A percentile compares a stretch with the other conserved stretches of the same genome.
Conservation (phyloP, 208 protist species). For the Leishmania tarentolae region DNA sequence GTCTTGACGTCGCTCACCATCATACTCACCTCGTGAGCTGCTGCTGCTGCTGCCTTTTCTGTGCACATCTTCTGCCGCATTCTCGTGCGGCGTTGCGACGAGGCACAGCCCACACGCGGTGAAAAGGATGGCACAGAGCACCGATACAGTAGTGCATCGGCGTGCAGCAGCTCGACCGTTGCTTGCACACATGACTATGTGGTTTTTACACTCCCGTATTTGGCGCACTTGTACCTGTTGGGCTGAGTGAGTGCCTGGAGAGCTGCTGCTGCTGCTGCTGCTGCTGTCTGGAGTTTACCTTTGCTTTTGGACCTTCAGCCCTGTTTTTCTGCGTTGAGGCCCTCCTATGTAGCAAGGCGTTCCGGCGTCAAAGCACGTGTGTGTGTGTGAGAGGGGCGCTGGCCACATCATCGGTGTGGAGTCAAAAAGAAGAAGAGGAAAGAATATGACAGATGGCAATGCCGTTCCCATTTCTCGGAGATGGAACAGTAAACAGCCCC, state of each 20-base stretch:
- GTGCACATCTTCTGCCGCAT: neutral
- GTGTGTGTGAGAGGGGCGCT: neutral
- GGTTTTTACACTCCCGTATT: neutral
- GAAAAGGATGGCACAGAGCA: neutral
- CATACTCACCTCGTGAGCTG: neutral
- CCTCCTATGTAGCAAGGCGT: neutral
- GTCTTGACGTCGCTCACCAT: neutral
- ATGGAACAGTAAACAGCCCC: neutral
- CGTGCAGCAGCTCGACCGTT: neutral
- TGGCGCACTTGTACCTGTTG: neutral
- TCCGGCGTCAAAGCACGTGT: neutral
- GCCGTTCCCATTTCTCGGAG: too few relatives aligned
- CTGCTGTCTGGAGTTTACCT: neutral
- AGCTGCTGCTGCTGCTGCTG: neutral
- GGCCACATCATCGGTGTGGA: neutral
- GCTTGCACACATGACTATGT: neutral
- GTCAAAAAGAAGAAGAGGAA: neutral
- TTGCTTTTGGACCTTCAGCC: neutral
- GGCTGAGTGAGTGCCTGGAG: neutral
- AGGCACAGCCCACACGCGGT: neutral
- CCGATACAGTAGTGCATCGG: neutral
- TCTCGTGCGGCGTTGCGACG: neutral
- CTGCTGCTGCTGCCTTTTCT: neutral
- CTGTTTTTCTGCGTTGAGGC: conserved; percentile 2
- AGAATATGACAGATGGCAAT: neutral